A percentile compares a stretch with the other conserved stretches of the same genome.
Evolutionary conservation across 345 rosid species (phyloP).

Genomic region (Xanthoceras sorbifolium): DNA sequence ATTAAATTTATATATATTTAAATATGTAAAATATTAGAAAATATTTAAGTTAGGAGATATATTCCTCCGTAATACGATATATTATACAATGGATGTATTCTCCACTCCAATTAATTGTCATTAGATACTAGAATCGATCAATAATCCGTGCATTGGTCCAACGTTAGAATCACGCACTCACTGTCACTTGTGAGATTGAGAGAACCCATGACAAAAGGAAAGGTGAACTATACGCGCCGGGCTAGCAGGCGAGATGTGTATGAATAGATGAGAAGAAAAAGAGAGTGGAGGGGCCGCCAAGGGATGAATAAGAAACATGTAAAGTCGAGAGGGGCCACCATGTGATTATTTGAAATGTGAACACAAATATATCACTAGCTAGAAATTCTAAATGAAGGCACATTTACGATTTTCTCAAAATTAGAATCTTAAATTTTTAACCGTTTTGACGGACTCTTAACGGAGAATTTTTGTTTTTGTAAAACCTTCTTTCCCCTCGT

Average conservation of each 20-base stretch:
- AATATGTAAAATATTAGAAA: no score
- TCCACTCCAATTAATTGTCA: neutral
- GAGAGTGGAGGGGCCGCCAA: constrained; percentile 39
- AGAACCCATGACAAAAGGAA: no score
- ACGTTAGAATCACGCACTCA: neutral
- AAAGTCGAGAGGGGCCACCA: constrained; percentile 36
- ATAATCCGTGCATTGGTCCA: neutral
- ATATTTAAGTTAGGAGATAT: no score
- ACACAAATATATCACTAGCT: neutral
- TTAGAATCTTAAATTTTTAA: no score
- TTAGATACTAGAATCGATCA: neutral
- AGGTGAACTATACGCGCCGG: neutral
- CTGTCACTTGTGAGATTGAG: no score
- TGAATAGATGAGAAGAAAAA: neutral
- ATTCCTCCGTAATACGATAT: no score
- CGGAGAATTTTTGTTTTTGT: no score
- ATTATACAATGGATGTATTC: no score
- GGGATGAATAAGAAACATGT: constrained; percentile 26
- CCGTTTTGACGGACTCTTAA: no score
- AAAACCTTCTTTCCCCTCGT: no score
- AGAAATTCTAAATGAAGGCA: no score
- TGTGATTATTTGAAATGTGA: constrained; percentile 17
- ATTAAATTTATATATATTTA: no score
- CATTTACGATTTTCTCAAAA: neutral
- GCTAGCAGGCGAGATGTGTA: neutral